These are phyloP conservation scores for Tuber umbilicatum DNA, from an alignment of 495 filamentous ascomycete genomes.

Conservation along the genomic window DNA sequence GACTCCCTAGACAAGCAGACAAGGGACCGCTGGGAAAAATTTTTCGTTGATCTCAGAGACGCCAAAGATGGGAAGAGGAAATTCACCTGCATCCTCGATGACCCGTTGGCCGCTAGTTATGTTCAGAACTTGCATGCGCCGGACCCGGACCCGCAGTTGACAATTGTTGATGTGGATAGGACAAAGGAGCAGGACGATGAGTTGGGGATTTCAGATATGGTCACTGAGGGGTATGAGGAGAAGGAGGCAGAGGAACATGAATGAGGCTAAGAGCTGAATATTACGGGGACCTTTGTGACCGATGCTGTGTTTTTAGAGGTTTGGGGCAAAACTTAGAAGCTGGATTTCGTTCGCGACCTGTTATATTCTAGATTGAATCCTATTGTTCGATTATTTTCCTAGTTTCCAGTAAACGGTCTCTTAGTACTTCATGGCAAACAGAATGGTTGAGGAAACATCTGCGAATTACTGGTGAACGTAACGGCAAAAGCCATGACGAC, in stretches of 20 bases:
- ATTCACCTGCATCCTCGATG: constrained; percentile 79
- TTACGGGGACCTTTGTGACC: not conserved
- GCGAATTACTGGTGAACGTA: not conserved
- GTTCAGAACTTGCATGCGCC: constrained; percentile 75
- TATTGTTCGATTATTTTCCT: not conserved
- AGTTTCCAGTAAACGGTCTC: not conserved
- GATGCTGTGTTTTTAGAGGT: not conserved
- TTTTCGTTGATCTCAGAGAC: constrained; percentile 66
- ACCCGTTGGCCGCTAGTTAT: constrained; percentile 85
- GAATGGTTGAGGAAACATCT: not conserved
- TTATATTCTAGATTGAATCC: not conserved
- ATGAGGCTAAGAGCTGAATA: not conserved
- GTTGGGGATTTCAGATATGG: constrained; percentile 84
- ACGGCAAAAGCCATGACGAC: not conserved
- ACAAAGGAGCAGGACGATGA: constrained; percentile 89
- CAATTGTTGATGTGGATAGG: constrained; percentile 74
- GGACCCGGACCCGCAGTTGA: constrained; percentile 72
- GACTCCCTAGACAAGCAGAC: constrained; percentile 64
- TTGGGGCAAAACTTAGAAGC: not conserved
- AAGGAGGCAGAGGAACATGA: constrained; percentile 43
- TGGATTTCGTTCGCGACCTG: not conserved
- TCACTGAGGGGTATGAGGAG: constrained; percentile 75
- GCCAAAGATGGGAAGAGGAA: constrained; percentile 76
- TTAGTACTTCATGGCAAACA: not conserved
- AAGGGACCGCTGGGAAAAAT: constrained; percentile 65